These are phyloP conservation scores for Globisporangium middletonii DNA, from an alignment of 352 stramenopile genomes.

Conservation along the genomic window DNA sequence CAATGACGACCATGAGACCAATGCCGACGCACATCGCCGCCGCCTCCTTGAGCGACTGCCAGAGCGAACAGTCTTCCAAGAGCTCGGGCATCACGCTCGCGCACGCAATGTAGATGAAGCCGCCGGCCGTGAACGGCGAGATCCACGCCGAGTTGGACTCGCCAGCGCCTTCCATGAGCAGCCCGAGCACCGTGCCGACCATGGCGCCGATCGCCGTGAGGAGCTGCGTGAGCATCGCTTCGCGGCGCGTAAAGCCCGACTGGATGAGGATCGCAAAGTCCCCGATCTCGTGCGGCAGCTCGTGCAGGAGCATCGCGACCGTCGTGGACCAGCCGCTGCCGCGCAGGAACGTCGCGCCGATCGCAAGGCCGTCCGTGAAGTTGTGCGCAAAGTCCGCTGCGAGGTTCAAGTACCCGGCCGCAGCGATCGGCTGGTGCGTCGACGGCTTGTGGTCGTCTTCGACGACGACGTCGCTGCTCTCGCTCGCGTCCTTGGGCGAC, in stretches of 20 bases:
- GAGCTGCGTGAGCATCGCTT: constrained; percentile 90
- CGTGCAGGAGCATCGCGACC: constrained; percentile 86
- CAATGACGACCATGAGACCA: constrained; percentile 75
- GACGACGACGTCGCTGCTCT: background rate
- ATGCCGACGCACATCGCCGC: constrained; percentile 64
- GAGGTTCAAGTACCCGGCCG: constrained; percentile 88
- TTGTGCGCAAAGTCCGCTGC: constrained; percentile 90
- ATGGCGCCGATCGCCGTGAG: constrained; percentile 89
- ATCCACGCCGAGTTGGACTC: constrained; percentile 75
- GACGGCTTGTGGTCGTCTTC: constrained; percentile 14
- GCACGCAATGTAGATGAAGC: constrained; percentile 92
- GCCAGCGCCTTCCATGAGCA: constrained; percentile 67
- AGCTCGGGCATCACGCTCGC: constrained; percentile 90
- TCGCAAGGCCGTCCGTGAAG: constrained; percentile 92
- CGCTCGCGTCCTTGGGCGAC: constrained; percentile 4
- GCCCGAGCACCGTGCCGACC: constrained; percentile 81
- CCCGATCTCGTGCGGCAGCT: constrained; percentile 90
- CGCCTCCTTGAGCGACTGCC: constrained; percentile 63
- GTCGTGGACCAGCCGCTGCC: constrained; percentile 81
- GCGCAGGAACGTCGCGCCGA: constrained; percentile 86
- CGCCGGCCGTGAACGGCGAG: constrained; percentile 79
- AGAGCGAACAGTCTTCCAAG: constrained; percentile 77
- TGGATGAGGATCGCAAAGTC: constrained; percentile 91
- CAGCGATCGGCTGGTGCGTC: constrained; percentile 47
- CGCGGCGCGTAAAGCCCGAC: constrained; percentile 82